phyloP scores from a whole-genome alignment of 257 asterid species.

The Scutellaria galericulata region DNA sequence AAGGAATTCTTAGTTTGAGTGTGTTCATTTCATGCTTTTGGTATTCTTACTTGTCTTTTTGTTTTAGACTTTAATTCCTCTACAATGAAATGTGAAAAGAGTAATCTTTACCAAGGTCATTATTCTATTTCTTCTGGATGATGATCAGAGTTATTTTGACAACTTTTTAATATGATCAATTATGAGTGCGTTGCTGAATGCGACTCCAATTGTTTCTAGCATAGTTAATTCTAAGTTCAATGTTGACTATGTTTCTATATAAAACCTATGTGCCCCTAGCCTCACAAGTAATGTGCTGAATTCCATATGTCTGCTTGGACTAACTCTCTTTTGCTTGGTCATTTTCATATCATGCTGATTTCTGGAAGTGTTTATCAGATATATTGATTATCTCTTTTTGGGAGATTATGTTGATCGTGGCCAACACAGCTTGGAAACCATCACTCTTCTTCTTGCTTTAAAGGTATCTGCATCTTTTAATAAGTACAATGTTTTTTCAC shows the following conservation, averaged over 20 bases:
- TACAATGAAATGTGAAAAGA: neutral
- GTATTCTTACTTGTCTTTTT: neutral
- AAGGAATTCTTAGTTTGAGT: conserved; percentile 10
- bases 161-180: neutral
- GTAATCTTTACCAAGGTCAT: neutral
- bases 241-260: neutral
- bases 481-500: neutral
- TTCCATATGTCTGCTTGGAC: neutral
- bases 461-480: conserved; percentile 57
- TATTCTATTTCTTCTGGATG: neutral
- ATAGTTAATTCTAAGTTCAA: conserved; percentile 1
- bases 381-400: conserved; percentile 95
- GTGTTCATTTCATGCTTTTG: conserved; percentile 2
- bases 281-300: neutral
- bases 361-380: conserved; percentile 55
- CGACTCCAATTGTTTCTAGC: neutral
- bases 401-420: conserved; percentile 99
- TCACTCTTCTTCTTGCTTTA: conserved; percentile 88
- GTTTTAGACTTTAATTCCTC: neutral
- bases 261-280: neutral
- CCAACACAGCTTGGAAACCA: conserved; percentile 97
- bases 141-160: neutral
- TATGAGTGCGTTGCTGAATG: neutral
- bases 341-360: conserved; percentile 41
- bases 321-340: conserved; percentile 2